Base-by-base conservation (phyloP, 768 basidiomycete species). In the Cyclocybe aegerita region DNA sequence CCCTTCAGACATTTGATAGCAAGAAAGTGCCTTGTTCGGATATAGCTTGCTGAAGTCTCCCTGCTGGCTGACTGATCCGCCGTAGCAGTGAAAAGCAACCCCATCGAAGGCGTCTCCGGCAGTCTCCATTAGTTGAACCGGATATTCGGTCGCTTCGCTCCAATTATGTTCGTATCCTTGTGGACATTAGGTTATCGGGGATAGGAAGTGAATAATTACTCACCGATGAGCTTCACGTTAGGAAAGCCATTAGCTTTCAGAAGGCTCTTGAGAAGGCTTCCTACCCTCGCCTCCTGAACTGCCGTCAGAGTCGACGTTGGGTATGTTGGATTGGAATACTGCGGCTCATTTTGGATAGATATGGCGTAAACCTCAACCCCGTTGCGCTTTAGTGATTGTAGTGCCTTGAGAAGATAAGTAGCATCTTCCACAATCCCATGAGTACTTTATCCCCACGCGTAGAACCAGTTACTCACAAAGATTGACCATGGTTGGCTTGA, bases 21-120 rank as follows among this genome's bases (percentile, higher is more conserved):
- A 15, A 14, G 38, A 39, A 38, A 36, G 48, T 40, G 78, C 80
- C 69, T 85, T 84, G 53, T 61, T 58, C 1, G 83, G 82, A 57
- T 72, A 86, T 14, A 70, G 68, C 29, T 67, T 62, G 15, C 79
- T 74, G 69, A 86, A 88, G 4, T 60, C 63, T 34, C 76, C 73
- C 64, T 87, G 85, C 7, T 82, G 60, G 6, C 51, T 57, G 39
- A 79, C 77, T 29, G 53, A 62, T 1, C 84, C 86, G 58, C 61
- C 68, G 53, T 89, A 86, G 57, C 88, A 88, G 61, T 89, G 86
- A 60, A 87, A 88, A 3, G 83, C 66, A 9, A 83, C 84, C 5
- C 88, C 86, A 23, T 76, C 76, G 49, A 86, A 86, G 0, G 78
- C 70, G 53, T 65, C 75, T 4, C 65, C 69, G 4, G 78, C 81